These are phyloP conservation scores for Venturiaceae sp. DNA, from an alignment of 2,329 filamentous ascomycete genomes.

Conservation along the genomic window DNA sequence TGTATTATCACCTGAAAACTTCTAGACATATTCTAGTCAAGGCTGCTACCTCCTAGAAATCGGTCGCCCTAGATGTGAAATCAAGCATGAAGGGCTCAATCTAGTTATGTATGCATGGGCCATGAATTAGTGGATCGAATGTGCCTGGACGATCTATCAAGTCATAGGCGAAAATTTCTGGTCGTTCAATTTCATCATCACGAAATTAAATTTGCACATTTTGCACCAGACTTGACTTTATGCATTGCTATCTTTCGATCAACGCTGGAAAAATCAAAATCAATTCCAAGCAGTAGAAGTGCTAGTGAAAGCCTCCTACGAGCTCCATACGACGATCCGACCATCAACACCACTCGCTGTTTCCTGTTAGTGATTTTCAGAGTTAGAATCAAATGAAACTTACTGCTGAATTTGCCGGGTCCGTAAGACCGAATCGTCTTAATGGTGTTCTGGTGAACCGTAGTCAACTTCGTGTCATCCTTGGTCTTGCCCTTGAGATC, in stretches of 20 bases:
- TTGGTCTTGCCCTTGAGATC: conserved; percentile 89
- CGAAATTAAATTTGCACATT: background rate
- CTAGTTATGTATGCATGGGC: too few relatives aligned
- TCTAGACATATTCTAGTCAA: too few relatives aligned
- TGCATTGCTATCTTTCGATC: background rate
- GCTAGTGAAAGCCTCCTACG: background rate
- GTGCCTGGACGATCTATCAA: too few relatives aligned
- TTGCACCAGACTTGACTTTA: background rate
- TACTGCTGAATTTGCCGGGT: conserved; percentile 75
- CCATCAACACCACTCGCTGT: conserved; percentile 75
- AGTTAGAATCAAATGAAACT: conserved; percentile 33
- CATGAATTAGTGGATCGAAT: too few relatives aligned
- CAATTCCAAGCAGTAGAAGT: background rate
- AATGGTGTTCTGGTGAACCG: conserved; percentile 94
- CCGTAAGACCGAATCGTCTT: conserved; percentile 73
- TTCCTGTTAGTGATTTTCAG: conserved; percentile 9
- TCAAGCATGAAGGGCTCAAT: too few relatives aligned
- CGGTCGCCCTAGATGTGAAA: too few relatives aligned
- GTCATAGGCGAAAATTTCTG: too few relatives aligned
- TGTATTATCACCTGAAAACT: too few relatives aligned
- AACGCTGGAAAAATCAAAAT: background rate
- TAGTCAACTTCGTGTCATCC: conserved; percentile 90
- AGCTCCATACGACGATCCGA: conserved; percentile 64
- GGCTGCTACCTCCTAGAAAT: too few relatives aligned
- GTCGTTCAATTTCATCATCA: too few relatives aligned